Base-by-base conservation (phyloP, 139 green algal genomes). In the Chlorella sp. region DNA sequence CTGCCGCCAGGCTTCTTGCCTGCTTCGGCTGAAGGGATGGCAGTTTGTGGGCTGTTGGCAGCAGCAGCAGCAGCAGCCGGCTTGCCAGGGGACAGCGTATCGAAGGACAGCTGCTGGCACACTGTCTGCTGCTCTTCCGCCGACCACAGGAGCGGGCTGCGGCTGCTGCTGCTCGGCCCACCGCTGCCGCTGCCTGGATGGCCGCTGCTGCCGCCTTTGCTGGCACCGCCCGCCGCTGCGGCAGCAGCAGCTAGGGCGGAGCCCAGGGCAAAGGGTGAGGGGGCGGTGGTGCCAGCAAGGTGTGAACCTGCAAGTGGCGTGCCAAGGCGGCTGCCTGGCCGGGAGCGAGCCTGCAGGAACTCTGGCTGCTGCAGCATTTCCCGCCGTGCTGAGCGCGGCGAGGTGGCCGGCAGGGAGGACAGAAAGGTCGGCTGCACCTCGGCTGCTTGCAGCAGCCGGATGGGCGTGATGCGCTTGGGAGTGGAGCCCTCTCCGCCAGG, bases 61-160 rank as follows among this genome's bases (percentile, higher is more conserved):
- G 69, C 36, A 5, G 21, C 67, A 21, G 4, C 30, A 26, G 55
- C 55, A 36, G 56, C 21, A 3, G 34, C 57, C 18, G 76, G 60
- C 39, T 72, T 82, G 76, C 25, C 34, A 15, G 76, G 76, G 15
- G 76, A 82, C n/a, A 72, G 39, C 41, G 41, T 13, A 44, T 83
- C 78, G 36, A 83, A 83, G 0, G 78, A 75, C 78, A 83, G 63
- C 78, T 83, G 78, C n/a, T 74, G 63, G n/a, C 78, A 74, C 26
- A 83, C 63, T 13, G 70, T 55, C 15, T 28, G 32, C 78, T 65
- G 78, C n/a, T 74, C 78, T 20, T 63, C 63, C 25, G 78, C 60
- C 0, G 76, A 41, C 76, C 76, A 82, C 13, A 72, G 76, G 25
- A 71, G 25, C 60, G 60, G 36, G 76, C 76, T 82, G 76, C 76